A percentile compares a stretch with the other conserved stretches of the same genome.
These are phyloP conservation scores for Bonia amplexicaulis DNA, from an alignment of 176 grass and related monocot genomes.

Conservation along the genomic window DNA sequence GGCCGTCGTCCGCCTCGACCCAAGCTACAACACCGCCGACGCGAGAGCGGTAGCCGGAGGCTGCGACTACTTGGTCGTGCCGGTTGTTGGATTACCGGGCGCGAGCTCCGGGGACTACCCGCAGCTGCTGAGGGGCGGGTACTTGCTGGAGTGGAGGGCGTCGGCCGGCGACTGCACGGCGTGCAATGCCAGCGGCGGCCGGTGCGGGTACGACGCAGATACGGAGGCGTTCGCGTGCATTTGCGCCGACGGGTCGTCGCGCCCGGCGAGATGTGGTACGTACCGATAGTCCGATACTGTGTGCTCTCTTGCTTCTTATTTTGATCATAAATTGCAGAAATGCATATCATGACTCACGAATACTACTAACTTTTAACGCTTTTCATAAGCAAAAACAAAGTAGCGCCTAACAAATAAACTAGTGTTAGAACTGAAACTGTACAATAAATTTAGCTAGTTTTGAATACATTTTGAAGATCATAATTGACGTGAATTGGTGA, in stretches of 20 bases:
- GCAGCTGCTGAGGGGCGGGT: constrained; percentile 29
- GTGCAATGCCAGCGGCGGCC: constrained; percentile 44
- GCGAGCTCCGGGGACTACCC: constrained; percentile 8
- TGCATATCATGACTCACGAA: too few relatives aligned
- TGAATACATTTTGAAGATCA: neutral
- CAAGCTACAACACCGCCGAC: neutral
- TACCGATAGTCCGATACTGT: neutral
- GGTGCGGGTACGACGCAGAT: constrained; percentile 39
- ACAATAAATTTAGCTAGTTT: too few relatives aligned
- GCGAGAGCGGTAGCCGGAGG: neutral
- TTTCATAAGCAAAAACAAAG: neutral
- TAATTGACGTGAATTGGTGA: neutral
- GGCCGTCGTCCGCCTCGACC: constrained; percentile 20
- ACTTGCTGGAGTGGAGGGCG: constrained; percentile 43
- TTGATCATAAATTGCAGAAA: too few relatives aligned
- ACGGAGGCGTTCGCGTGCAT: constrained; percentile 37
- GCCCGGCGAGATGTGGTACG: constrained; percentile 32
- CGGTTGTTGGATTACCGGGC: constrained; percentile 27
- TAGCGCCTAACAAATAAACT: neutral
- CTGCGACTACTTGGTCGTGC: constrained; percentile 16
- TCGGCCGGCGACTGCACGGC: constrained; percentile 24
- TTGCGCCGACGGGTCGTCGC: constrained; percentile 30
- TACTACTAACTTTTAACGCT: neutral
- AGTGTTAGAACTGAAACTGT: neutral
- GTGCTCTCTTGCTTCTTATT: neutral